These are phyloP conservation scores for Kwoniella shivajii DNA, from an alignment of 1,284 basidiomycete species.

Conservation along the genomic window DNA sequence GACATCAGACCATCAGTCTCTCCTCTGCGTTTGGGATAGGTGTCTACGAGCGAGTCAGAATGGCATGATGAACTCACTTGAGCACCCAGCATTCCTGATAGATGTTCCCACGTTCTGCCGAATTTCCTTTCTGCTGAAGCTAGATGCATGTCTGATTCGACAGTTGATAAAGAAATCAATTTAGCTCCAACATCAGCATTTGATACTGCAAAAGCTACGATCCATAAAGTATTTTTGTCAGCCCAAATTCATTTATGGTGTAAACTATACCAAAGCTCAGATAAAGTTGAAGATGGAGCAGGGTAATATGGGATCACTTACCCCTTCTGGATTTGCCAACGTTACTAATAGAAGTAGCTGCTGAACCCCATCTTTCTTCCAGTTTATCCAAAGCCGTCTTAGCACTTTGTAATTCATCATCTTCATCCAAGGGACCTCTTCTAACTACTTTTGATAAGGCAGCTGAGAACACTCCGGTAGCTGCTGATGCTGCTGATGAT, in stretches of 20 bases:
- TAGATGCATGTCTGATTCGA: constrained; percentile 78
- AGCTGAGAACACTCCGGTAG: constrained; percentile 45
- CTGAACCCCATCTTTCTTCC: constrained; percentile 84
- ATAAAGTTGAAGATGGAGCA: too few relatives aligned
- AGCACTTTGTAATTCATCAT: constrained; percentile 75
- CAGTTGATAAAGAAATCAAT: constrained; percentile 79
- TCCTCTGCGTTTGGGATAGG: background rate
- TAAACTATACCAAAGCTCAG: too few relatives aligned
- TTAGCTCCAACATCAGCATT: constrained; percentile 87
- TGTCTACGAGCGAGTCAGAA: background rate
- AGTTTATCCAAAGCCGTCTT: constrained; percentile 85
- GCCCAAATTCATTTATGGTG: too few relatives aligned
- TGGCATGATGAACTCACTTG: constrained; percentile 55
- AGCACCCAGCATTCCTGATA: constrained; percentile 79
- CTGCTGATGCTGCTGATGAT: constrained; percentile 62
- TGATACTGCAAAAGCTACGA: constrained; percentile 71
- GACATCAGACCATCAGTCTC: background rate
- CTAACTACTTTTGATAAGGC: constrained; percentile 50
- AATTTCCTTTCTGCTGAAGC: constrained; percentile 78
- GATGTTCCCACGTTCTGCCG: constrained; percentile 78
- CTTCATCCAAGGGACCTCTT: constrained; percentile 54
- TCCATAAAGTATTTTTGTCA: too few relatives aligned
- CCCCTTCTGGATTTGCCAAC: constrained; percentile 77
- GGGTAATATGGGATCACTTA: constrained; percentile 52
- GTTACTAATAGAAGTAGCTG: constrained; percentile 82